Conservation (phyloP, 345 rosid genomes). For the Bruguiera gymnorhiza region DNA sequence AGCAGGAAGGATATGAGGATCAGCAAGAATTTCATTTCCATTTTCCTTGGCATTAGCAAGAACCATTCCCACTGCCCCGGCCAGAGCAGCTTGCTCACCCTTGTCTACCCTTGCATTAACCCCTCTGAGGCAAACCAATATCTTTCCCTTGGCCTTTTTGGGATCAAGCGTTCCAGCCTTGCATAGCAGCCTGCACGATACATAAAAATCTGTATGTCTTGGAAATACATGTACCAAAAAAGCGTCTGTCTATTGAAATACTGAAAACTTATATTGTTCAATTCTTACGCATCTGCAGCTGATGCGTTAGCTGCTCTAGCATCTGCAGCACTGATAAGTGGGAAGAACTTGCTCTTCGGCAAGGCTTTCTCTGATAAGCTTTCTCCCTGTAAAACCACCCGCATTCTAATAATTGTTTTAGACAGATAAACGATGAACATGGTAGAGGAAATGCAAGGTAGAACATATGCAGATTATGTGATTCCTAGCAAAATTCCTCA, state of each 20-base stretch:
- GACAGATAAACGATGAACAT: background rate
- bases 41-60: conserved; percentile 5
- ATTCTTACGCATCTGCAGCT: conserved; percentile 52
- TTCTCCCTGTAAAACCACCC: conserved; percentile 51
- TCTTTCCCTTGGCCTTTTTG: conserved; percentile 25
- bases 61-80: conserved; percentile 27
- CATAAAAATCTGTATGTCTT: too few species aligned
- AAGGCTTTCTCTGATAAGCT: conserved; percentile 54
- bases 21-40: conserved; percentile 19
- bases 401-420: background rate
- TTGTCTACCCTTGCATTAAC: conserved; percentile 22
- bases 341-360: conserved; percentile 45
- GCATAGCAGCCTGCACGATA: conserved; percentile 17
- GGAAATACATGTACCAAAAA: too few species aligned
- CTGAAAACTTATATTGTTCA: background rate
- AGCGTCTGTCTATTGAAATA: background rate
- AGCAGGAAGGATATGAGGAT: conserved; percentile 20
- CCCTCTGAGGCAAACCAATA: conserved; percentile 26
- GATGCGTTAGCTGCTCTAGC: conserved; percentile 56
- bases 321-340: conserved; percentile 50
- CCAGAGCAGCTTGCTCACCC: conserved; percentile 17
- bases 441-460: background rate
- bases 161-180: conserved; percentile 15
- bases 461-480: background rate
- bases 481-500: too few species aligned